These are phyloP conservation scores for Monosporozyma yasuniensis DNA, from an alignment of 805 yeast genomes.

Conservation along the genomic window DNA sequence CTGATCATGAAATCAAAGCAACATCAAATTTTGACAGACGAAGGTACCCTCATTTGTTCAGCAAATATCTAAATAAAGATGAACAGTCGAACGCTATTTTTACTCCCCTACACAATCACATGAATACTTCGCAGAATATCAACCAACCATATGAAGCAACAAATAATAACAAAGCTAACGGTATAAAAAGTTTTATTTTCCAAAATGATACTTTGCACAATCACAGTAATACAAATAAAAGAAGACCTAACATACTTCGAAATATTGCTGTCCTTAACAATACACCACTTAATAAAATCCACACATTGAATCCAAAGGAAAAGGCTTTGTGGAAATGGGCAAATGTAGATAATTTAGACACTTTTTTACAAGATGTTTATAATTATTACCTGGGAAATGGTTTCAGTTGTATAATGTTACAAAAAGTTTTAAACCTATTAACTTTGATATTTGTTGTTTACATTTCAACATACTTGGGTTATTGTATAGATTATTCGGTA, in stretches of 20 bases:
- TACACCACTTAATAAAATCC: constrained; percentile 25
- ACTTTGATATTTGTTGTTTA: constrained; percentile 73
- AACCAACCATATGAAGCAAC: background rate
- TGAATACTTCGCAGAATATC: background rate
- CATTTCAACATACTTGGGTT: constrained; percentile 67
- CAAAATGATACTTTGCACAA: background rate
- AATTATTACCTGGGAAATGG: constrained; percentile 83
- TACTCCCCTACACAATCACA: background rate
- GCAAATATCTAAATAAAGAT: background rate
- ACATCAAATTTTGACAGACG: constrained; percentile 4
- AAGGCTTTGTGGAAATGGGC: constrained; percentile 95
- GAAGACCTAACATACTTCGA: constrained; percentile 18
- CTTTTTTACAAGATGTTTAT: constrained; percentile 75
- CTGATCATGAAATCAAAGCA: background rate
- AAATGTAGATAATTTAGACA: constrained; percentile 84
- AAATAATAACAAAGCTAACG: background rate
- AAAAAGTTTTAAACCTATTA: constrained; percentile 55
- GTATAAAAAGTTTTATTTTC: background rate
- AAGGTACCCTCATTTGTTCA: background rate
- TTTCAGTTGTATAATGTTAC: constrained; percentile 61
- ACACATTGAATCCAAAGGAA: constrained; percentile 52
- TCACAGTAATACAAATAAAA: constrained; percentile 3
- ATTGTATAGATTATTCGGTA: constrained; percentile 65
- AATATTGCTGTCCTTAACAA: constrained; percentile 21
- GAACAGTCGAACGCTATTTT: background rate